Evolutionary conservation across 768 basidiomycete genomes (phyloP).

Genomic region (Leccinum arenicola): DNA sequence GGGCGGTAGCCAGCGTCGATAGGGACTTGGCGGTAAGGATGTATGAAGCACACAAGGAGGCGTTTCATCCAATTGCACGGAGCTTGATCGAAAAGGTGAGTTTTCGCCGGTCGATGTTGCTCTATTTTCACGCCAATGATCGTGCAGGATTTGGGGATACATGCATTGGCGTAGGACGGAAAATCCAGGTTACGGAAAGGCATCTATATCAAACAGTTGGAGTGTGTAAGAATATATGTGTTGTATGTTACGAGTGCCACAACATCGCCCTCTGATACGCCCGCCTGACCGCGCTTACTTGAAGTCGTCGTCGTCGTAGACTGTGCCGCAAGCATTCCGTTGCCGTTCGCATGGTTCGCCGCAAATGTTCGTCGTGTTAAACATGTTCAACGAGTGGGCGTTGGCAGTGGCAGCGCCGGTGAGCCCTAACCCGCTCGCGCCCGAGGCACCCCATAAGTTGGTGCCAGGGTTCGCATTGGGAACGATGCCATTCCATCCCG

Average conservation of each 20-base stretch:
- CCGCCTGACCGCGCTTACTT: slow-evolving; percentile 40
- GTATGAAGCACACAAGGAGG: slow-evolving; percentile 45
- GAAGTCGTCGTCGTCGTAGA: slow-evolving; percentile 38
- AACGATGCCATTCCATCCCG: slow-evolving; percentile 47
- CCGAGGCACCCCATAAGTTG: slow-evolving; percentile 35
- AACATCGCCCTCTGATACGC: not conserved
- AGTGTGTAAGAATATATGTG: not conserved
- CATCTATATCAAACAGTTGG: not conserved
- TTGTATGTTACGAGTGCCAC: not conserved
- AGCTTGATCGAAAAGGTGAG: slow-evolving; percentile 72
- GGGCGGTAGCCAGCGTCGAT: slow-evolving; percentile 53
- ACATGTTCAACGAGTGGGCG: not conserved
- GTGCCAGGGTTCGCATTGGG: slow-evolving; percentile 25
- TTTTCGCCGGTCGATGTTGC: not conserved
- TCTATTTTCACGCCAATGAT: not conserved
- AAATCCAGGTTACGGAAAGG: not conserved
- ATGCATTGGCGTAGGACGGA: not conserved
- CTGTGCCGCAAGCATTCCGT: slow-evolving; percentile 29
- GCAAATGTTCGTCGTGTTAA: slow-evolving; percentile 60
- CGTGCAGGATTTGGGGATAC: slow-evolving; percentile 14
- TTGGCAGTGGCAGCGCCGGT: not conserved
- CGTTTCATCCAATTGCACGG: slow-evolving; percentile 77
- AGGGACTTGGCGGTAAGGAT: slow-evolving; percentile 46
- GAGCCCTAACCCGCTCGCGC: not conserved
- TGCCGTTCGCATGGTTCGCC: slow-evolving; percentile 37